phyloP scores from a whole-genome alignment of 345 rosid genomes.

The Hypericum androsaemum region DNA sequence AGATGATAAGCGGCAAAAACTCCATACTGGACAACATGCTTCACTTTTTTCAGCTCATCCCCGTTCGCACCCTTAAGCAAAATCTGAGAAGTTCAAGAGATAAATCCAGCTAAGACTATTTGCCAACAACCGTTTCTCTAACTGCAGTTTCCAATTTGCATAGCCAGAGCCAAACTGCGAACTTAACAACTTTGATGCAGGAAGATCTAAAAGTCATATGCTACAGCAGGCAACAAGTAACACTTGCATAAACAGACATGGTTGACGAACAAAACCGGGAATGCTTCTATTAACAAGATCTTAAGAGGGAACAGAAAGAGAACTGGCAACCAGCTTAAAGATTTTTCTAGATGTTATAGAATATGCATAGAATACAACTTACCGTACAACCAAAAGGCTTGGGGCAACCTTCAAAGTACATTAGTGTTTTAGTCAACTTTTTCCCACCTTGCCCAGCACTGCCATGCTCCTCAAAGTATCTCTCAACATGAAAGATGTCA shows the following conservation, averaged over 20 bases:
- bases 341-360: no score
- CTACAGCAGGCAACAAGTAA: no score
- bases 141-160: no score
- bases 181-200: no score
- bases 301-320: no score
- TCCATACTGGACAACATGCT: constrained; percentile 96
- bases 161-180: no score
- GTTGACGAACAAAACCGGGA: no score
- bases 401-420: constrained; percentile 96
- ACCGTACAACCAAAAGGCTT: constrained; percentile 94
- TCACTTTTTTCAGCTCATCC: constrained; percentile 86
- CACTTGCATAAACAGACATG: no score
- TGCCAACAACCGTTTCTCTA: no score
- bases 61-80: constrained; percentile 85
- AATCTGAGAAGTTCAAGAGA: constrained; percentile 43
- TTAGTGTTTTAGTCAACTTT: constrained; percentile 69
- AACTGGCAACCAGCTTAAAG: no score
- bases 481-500: constrained; percentile 77
- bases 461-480: constrained; percentile 66
- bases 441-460: constrained; percentile 79
- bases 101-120: constrained; percentile 4
- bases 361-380: constrained; percentile 22
- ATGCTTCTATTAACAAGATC: no score
- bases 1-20: constrained; percentile 97
- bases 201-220: no score